These are phyloP conservation scores for Phytophthora brassicae DNA, from an alignment of 352 stramenopile species.

Conservation along the genomic window DNA sequence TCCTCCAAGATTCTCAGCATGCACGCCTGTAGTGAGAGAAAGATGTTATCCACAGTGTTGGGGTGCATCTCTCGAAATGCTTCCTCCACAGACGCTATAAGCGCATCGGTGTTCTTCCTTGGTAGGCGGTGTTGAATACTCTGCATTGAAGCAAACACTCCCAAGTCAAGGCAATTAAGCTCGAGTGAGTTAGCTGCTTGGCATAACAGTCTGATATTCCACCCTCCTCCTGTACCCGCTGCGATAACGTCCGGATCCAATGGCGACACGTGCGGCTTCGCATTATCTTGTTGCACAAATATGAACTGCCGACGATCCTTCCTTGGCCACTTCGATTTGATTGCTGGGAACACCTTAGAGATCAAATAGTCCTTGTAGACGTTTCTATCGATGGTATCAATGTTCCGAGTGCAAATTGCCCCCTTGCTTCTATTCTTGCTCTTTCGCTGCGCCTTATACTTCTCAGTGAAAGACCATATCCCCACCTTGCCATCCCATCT, in stretches of 20 bases:
- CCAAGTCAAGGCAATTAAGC: background rate
- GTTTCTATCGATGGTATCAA: background rate
- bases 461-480: background rate
- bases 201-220: conserved; percentile 20
- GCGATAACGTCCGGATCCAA: conserved; percentile 20
- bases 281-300: conserved; percentile 35
- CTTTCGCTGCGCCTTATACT: background rate
- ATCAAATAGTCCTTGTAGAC: conserved; percentile 26
- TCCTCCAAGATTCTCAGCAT: no score
- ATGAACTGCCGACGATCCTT: conserved; percentile 6
- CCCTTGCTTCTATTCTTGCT: background rate
- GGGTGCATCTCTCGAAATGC: background rate
- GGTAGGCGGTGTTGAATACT: background rate
- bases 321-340: conserved; percentile 27
- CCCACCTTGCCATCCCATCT: background rate
- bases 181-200: conserved; percentile 25
- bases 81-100: background rate
- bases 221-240: conserved; percentile 6
- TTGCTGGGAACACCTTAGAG: conserved; percentile 14
- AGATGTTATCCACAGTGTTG: background rate
- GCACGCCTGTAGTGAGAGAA: background rate
- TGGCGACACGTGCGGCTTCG: conserved; percentile 11
- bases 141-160: background rate
- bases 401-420: background rate
- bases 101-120: background rate